These are phyloP conservation scores for Leucocoprinus leucothites DNA, from an alignment of 768 basidiomycete genomes.

Conservation along the genomic window DNA sequence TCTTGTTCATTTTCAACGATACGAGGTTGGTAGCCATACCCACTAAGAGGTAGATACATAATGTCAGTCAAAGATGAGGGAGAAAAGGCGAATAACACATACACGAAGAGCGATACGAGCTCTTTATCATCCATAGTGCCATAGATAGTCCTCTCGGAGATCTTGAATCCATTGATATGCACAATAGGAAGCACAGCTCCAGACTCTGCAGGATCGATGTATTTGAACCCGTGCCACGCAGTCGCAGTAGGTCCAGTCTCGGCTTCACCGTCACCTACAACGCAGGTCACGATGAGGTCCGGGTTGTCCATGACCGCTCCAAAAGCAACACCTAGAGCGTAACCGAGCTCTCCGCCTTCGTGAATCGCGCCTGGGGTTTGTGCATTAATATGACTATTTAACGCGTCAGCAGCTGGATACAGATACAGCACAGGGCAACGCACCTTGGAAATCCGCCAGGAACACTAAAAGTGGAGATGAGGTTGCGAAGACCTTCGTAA, in stretches of 20 bases:
- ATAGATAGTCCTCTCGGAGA: constrained; percentile 85
- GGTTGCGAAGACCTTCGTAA: constrained; percentile 54
- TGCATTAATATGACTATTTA: constrained; percentile 65
- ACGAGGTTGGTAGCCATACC: constrained; percentile 87
- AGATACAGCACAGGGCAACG: constrained; percentile 16
- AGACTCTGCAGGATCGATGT: constrained; percentile 84
- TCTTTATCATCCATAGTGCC: constrained; percentile 92
- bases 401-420: neutral
- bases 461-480: constrained; percentile 72
- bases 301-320: constrained; percentile 93
- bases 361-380: constrained; percentile 89
- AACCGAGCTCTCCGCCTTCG: constrained; percentile 90
- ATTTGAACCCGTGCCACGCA: constrained; percentile 88
- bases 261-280: constrained; percentile 89
- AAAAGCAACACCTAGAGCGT: constrained; percentile 81
- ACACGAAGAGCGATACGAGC: constrained; percentile 72
- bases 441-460: constrained; percentile 85
- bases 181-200: constrained; percentile 92
- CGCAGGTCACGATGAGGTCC: constrained; percentile 73
- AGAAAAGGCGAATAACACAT: constrained; percentile 15
- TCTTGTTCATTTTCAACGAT: constrained; percentile 67
- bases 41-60: constrained; percentile 36
- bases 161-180: constrained; percentile 88
- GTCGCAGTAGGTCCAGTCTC: constrained; percentile 78
- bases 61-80: neutral